Conservation (phyloP, 331 rosid species). For the Arachis monticola region DNA sequence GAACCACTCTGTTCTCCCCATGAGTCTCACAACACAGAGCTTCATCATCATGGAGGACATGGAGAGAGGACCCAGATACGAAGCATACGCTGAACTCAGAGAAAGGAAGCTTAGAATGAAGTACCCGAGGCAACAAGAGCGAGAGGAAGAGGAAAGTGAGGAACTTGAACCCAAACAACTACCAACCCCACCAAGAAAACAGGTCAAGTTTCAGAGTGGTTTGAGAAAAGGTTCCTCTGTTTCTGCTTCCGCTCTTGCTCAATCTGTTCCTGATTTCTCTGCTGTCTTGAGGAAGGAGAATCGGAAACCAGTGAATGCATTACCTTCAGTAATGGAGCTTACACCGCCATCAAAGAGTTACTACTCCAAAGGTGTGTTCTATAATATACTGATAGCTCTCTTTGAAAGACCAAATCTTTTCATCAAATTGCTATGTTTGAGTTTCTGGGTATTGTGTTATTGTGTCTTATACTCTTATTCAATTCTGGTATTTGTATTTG, state of each 20-base stretch:
- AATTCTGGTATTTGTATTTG: background rate
- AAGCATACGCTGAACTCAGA: constrained; percentile 70
- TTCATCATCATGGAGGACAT: constrained; percentile 52
- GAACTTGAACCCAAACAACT: constrained; percentile 43
- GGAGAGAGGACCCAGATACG: constrained; percentile 93
- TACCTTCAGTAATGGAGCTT: constrained; percentile 57
- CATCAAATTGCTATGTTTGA: no score
- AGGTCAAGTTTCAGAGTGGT: constrained; percentile 56
- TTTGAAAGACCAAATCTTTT: no score
- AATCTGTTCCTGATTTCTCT: constrained; percentile 89
- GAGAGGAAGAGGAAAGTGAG: constrained; percentile 30
- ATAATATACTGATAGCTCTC: no score
- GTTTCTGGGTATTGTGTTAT: no score
- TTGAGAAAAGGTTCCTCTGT: constrained; percentile 54
- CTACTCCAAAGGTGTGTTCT: constrained; percentile 36
- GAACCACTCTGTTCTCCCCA: constrained; percentile 39
- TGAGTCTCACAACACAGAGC: constrained; percentile 43
- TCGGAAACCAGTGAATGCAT: constrained; percentile 53
- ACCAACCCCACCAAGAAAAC: constrained; percentile 72
- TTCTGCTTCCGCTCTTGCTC: constrained; percentile 73
- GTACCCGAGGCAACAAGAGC: constrained; percentile 21
- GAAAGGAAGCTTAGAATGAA: constrained; percentile 66
- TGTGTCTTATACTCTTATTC: no score
- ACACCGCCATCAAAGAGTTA: constrained; percentile 71
- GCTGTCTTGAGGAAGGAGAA: constrained; percentile 78